Percentiles rank a stretch among this genome's conserved stretches.
These are phyloP conservation scores for Colletotrichum higginsianum DNA, from an alignment of 2,329 filamentous ascomycete species.

Conservation along the genomic window DNA sequence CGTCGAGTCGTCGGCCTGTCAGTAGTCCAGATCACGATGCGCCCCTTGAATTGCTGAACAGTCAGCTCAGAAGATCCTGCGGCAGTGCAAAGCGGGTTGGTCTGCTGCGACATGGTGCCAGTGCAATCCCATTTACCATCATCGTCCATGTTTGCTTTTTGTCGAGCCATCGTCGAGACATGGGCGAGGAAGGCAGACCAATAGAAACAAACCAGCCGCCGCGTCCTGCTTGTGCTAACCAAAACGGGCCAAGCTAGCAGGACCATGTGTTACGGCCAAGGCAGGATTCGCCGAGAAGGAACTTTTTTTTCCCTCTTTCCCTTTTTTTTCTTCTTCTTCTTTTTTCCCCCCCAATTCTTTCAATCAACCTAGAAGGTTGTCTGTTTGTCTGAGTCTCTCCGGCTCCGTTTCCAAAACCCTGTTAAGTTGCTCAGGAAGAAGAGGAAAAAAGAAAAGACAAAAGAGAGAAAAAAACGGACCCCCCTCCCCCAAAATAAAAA, in stretches of 20 bases:
- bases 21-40: neutral
- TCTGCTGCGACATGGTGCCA: neutral
- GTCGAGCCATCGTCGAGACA: conserved; percentile 3
- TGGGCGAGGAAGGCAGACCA: neutral
- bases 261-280: neutral
- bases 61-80: too few relatives aligned
- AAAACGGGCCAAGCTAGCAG: neutral
- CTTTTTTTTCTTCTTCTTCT: neutral
- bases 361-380: too few relatives aligned
- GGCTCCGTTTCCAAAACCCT: too few relatives aligned
- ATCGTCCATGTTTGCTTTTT: conserved; percentile 15
- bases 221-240: neutral
- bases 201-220: neutral
- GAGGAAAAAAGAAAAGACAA: too few relatives aligned
- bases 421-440: too few relatives aligned
- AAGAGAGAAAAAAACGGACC: too few relatives aligned
- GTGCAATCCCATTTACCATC: neutral
- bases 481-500: too few relatives aligned
- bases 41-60: neutral
- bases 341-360: neutral
- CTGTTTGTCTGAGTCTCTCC: too few relatives aligned
- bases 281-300: neutral
- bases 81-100: neutral
- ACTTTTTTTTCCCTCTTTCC: neutral
- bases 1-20: neutral